A percentile compares a stretch with the other conserved stretches of the same genome.
Conservation (phyloP, 202 grass and related monocot genomes). For the Panicum hallii region DNA sequence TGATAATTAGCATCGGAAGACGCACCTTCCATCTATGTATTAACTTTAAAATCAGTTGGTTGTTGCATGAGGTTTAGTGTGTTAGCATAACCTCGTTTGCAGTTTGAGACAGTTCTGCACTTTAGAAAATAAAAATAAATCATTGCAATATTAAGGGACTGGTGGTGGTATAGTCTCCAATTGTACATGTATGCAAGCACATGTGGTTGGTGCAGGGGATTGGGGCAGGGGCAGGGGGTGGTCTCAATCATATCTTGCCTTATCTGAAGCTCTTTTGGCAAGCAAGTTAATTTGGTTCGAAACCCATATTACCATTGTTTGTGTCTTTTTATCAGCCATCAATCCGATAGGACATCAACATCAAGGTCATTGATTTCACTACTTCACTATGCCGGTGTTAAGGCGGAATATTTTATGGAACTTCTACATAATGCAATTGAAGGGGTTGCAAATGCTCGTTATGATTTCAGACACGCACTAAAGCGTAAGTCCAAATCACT, state of each 20-base stretch:
- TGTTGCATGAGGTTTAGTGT: neutral
- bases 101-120: neutral
- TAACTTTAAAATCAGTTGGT: neutral
- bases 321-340: slow-evolving; percentile 48
- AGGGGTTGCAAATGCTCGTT: slow-evolving; percentile 44
- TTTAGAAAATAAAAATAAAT: neutral
- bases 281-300: slow-evolving; percentile 22
- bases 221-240: neutral
- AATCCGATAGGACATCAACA: slow-evolving; percentile 55
- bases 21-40: neutral
- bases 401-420: slow-evolving; percentile 71
- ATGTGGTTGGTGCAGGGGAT: neutral
- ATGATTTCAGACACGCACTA: slow-evolving; percentile 48
- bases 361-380: slow-evolving; percentile 70
- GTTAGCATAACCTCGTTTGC: neutral
- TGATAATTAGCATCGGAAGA: neutral
- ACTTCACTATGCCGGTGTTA: slow-evolving; percentile 74
- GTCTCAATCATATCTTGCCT: neutral
- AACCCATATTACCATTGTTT: neutral
- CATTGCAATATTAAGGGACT: slow-evolving; percentile 11
- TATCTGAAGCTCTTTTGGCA: slow-evolving; percentile 3
- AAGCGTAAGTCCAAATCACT: slow-evolving; percentile 45
- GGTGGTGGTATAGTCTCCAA: neutral
- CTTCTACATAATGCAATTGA: slow-evolving; percentile 67
- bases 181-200: neutral